Conservation (phyloP, 169 alveolate genomes). For the Cryptosporidium sp. region DNA sequence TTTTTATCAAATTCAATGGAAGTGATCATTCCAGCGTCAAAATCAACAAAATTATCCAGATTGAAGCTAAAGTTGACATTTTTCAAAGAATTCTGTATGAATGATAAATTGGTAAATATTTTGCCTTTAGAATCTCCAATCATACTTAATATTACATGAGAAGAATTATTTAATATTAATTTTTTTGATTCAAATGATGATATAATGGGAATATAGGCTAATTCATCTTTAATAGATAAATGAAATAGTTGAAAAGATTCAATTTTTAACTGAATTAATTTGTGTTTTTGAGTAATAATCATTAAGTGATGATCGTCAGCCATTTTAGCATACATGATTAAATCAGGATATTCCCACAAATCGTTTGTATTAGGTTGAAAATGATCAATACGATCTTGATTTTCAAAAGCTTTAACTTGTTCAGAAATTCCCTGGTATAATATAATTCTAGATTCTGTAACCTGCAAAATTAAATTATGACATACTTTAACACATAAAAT, state of each 20-base stretch:
- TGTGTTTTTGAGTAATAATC: conserved; percentile 22
- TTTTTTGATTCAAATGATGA: conserved; percentile 43
- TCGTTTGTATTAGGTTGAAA: background rate
- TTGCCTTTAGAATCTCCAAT: conserved; percentile 20
- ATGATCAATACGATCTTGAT: background rate
- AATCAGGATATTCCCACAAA: conserved; percentile 8
- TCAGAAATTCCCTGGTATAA: background rate
- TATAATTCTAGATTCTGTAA: conserved; percentile 26
- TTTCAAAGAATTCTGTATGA: background rate
- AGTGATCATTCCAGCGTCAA: conserved; percentile 11
- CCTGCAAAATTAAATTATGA: conserved; percentile 15
- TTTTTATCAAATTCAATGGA: conserved; percentile 10
- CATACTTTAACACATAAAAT: conserved; percentile 6
- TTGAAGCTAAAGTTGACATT: background rate
- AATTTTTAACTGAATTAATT: background rate
- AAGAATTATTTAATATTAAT: background rate
- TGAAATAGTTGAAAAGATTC: background rate
- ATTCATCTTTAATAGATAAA: background rate
- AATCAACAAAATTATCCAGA: background rate
- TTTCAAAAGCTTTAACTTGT: background rate
- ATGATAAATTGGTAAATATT: background rate
- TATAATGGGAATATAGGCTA: background rate
- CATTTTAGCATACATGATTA: background rate
- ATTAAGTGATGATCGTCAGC: conserved; percentile 13
- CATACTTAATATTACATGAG: background rate